Evolutionary conservation across 2,329 filamentous ascomycete genomes (phyloP), one percentile per base, ranked within the genome.

Genomic region (Trichoderma arundinaceum): DNA sequence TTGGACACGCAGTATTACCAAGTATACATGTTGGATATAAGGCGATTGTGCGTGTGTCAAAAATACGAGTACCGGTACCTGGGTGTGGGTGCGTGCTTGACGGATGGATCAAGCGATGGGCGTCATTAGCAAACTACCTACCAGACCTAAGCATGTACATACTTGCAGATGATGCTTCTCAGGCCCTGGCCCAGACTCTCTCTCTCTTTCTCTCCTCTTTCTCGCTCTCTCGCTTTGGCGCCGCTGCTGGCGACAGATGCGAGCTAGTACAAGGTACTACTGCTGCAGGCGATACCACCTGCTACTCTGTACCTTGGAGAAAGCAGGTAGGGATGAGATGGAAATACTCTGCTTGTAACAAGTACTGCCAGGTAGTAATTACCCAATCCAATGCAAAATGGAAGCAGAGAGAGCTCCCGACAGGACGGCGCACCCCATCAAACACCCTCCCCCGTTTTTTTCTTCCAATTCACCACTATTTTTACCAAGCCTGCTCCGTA

Each of bases 51-150:
- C 10, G 35, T 38, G 35, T 38, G 35, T 10, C 35, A 10, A 38
- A 38, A 38, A 38, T 38, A 38, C 35, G 35, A 38, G 35, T 10
- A 28, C 48, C 28, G 5, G 51, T 53, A 19, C 28, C 19, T 17
- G 38, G 49, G 35, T 41, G 38, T 41, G 52, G 52, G 57, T 51
- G 57, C 57, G 44, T 59, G 56, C 56, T 17, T 59, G 57, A n/a
- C 17, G 44, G 33, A 49, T 48, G 43, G 22, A 41, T 33, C 22
- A 60, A 49, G 57, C 46, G 43, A 51, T 51, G 46, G 46, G 51
- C n/a, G 57, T 60, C 57, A 49, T 33, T 46, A 49, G 33, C 35
- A 60, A 60, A 51, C 44, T 39, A n/a, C 52, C 4, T 7, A n/a
- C 15, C 15, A 44, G 39, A 43, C 39, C 39, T 43, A 5, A 43